Conservation (phyloP, 1,284 basidiomycete species). For the Cutaneotrichosporon sp. region DNA sequence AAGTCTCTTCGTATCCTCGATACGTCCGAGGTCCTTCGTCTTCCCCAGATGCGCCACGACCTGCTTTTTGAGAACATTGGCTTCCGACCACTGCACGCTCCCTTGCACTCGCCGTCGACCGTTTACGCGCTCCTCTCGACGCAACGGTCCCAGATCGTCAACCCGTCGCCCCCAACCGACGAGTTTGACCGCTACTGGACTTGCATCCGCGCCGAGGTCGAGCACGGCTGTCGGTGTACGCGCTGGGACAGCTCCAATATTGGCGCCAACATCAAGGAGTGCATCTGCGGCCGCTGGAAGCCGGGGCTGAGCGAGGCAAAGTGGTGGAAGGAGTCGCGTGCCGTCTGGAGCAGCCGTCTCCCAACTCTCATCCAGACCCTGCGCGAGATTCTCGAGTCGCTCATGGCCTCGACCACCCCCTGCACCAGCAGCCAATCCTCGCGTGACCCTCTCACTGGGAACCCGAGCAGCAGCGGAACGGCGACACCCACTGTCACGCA, state of each 20-base stretch:
- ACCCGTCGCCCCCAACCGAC: slow-evolving; percentile 50
- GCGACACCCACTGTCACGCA: slow-evolving; percentile 59
- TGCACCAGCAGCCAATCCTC: slow-evolving; percentile 50
- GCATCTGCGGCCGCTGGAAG: slow-evolving; percentile 60
- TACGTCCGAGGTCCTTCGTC: slow-evolving; percentile 78
- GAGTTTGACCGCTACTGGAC: slow-evolving; percentile 81
- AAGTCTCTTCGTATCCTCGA: slow-evolving; percentile 82
- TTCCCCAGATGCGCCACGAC: slow-evolving; percentile 89
- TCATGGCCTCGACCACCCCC: slow-evolving; percentile 60
- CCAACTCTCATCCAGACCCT: slow-evolving; percentile 68
- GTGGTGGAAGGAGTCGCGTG: slow-evolving; percentile 41
- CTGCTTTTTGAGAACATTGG: slow-evolving; percentile 71
- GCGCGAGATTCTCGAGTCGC: slow-evolving; percentile 75
- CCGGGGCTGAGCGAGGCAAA: slow-evolving; percentile 54
- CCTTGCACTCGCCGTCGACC: slow-evolving; percentile 59
- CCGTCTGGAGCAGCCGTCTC: slow-evolving; percentile 73
- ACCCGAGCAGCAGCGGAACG: slow-evolving; percentile 32
- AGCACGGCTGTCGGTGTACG: slow-evolving; percentile 79
- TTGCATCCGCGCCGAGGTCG: slow-evolving; percentile 75
- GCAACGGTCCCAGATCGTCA: slow-evolving; percentile 29
- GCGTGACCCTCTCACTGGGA: neutral
- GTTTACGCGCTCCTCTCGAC: slow-evolving; percentile 32
- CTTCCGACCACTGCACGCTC: slow-evolving; percentile 58
- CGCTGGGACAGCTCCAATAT: slow-evolving; percentile 66
- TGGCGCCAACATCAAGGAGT: slow-evolving; percentile 57